A percentile compares a stretch with the other conserved stretches of the same genome.
Conservation (phyloP, 192 early-diverging fungal species). For the Gigaspora rosea region DNA sequence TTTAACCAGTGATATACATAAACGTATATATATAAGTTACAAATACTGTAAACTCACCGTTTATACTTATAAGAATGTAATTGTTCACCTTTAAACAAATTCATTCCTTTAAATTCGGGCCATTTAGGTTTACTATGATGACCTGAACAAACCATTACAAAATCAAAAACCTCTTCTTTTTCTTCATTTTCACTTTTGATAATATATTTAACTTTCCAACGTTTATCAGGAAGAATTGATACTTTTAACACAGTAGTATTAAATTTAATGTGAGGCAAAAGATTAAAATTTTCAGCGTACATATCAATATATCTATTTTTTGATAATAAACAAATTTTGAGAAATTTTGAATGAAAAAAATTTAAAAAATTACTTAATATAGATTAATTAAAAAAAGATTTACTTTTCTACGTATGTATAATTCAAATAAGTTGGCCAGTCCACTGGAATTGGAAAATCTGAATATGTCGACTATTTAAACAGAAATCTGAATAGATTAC, state of each 20-base stretch:
- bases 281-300: conserved; percentile 48
- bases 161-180: too few relatives aligned
- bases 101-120: conserved; percentile 56
- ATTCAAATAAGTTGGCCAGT: conserved; percentile 61
- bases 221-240: too few relatives aligned
- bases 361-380: too few relatives aligned
- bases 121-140: conserved; percentile 58
- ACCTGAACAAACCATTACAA: too few relatives aligned
- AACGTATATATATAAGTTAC: neutral
- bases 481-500: too few relatives aligned
- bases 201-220: too few relatives aligned
- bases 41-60: neutral
- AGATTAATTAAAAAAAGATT: too few relatives aligned
- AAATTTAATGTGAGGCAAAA: too few relatives aligned
- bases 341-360: neutral
- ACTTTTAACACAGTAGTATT: too few relatives aligned
- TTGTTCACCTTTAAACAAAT: conserved; percentile 49
- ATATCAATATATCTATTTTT: conserved; percentile 49
- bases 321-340: neutral
- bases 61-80: conserved; percentile 35
- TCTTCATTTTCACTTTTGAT: too few relatives aligned
- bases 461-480: conserved; percentile 41
- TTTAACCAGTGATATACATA: too few relatives aligned
- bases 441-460: conserved; percentile 59
- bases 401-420: conserved; percentile 51